Percentiles rank a stretch among this genome's conserved stretches.
Conservation (phyloP, 139 green algal species). For the Nannochloris sp. region DNA sequence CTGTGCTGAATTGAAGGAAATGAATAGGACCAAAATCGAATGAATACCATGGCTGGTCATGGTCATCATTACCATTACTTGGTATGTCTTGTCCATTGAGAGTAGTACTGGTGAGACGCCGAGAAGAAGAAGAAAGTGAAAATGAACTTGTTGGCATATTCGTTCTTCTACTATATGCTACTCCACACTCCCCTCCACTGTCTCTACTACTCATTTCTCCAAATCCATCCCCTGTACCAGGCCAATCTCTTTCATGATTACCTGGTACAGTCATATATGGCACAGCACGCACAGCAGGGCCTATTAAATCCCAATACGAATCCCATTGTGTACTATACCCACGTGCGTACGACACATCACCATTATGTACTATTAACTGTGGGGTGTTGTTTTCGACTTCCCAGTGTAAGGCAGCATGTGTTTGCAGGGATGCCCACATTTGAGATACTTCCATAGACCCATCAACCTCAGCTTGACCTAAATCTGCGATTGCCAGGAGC, state of each 20-base stretch:
- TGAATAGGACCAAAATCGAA: slow-evolving; percentile 74
- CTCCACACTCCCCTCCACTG: slow-evolving; percentile 62
- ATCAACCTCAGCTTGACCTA: slow-evolving; percentile 28
- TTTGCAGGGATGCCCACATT: slow-evolving; percentile 23
- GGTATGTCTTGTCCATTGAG: no score
- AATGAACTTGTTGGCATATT: slow-evolving; percentile 37
- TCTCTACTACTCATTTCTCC: no score
- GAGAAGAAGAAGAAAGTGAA: no score
- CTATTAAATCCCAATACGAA: slow-evolving; percentile 59
- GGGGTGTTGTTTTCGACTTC: not conserved
- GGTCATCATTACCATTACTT: not conserved
- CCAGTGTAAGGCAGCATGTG: not conserved
- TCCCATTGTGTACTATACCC: slow-evolving; percentile 63
- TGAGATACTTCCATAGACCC: slow-evolving; percentile 30
- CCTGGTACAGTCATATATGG: slow-evolving; percentile 61
- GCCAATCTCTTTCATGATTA: slow-evolving; percentile 82
- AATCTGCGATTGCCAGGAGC: slow-evolving; percentile 23
- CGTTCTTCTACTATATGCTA: slow-evolving; percentile 43
- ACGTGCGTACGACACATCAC: slow-evolving; percentile 52
- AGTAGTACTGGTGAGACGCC: no score
- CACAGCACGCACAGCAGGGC: slow-evolving; percentile 33
- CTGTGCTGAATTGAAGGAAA: slow-evolving; percentile 67
- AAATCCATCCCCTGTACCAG: slow-evolving; percentile 35
- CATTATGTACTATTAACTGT: slow-evolving; percentile 38
- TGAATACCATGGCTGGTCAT: slow-evolving; percentile 43